A percentile compares a stretch with the other conserved stretches of the same genome.
These are phyloP conservation scores for Emmonsiellopsis sp. DNA, from an alignment of 2,329 filamentous ascomycete species.

Conservation along the genomic window DNA sequence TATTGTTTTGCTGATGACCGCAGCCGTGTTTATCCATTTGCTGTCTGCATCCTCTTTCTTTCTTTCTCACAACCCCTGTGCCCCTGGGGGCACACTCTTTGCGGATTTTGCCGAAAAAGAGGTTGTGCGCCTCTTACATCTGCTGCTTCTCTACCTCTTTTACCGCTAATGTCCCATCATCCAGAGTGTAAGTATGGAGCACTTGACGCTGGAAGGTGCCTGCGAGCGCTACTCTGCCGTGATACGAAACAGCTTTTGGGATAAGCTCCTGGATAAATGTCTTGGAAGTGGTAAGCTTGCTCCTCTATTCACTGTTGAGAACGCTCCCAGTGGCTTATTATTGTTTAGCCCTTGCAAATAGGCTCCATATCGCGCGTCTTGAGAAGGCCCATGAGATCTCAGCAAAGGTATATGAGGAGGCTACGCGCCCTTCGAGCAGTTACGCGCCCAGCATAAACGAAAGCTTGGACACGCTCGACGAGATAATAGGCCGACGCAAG, in stretches of 20 bases:
- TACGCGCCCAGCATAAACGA: not conserved
- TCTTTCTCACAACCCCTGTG: not conserved
- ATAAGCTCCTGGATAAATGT: conserved; percentile 1
- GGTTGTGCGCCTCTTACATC: not conserved
- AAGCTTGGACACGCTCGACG: not conserved
- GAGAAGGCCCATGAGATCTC: conserved; percentile 1
- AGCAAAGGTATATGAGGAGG: not conserved
- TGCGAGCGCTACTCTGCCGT: not conserved
- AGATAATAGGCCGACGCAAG: not conserved
- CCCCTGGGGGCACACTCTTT: not conserved
- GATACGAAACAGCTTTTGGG: not conserved
- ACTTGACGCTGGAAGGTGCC: not conserved
- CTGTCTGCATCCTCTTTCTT: not conserved
- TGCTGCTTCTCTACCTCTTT: not conserved
- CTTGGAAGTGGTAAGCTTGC: not conserved
- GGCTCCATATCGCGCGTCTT: not conserved
- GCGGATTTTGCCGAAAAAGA: not conserved
- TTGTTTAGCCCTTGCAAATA: not conserved
- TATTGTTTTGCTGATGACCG: not conserved
- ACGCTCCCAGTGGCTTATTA: not conserved
- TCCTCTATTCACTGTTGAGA: not conserved
- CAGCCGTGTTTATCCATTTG: not conserved
- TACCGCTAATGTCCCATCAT: not conserved
- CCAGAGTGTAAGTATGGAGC: not conserved
- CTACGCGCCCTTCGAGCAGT: not conserved